Evolutionary conservation across 1,139 yeast species (phyloP), one percentile per base, ranked within the genome.

Genomic region (Pichia sp.): DNA sequence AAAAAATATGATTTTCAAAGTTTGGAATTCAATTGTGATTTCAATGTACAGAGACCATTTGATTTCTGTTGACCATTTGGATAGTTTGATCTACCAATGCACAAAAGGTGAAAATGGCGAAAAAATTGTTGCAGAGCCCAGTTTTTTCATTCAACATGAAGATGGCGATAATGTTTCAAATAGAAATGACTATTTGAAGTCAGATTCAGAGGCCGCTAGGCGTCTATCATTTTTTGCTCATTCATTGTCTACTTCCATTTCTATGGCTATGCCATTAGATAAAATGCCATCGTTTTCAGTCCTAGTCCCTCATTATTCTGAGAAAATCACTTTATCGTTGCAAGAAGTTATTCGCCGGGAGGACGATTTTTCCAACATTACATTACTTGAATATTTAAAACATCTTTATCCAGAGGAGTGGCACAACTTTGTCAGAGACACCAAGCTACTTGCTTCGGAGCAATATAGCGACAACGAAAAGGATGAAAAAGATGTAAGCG

Each of bases 271-370:
- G 66, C 99, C 99, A 40, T 97, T 93, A 62, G 99, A 93, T 73
- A 93, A 93, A 76, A 93, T 93, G 99, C 99, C 99, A 57, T 93
- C 98, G 12, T 93, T 93, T 70, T 90, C 98, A 49, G 99, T 93
- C 50, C 80, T 93, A 74, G 91, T 96, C 64, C 99, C 99, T 69
- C 99, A 93, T 71, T 93, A 93, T 75, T 83, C 96, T 58, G 99
- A 93, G 78, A 93, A 95, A 85, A 91, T 93, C 64, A 79, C 93
- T 68, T 76, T 93, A 58, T 90, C 98, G 41, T 79, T 93, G 70
- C 88, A 96, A 73, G 99, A 93, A 75, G 93, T 93, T 73, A 93
- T 93, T 67, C 89, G 98, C 72, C 99, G 93, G 75, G 99, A 93
- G 70, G 98, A 95, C 71, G 98, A 93, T 74, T 91, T 88, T 72